Evolutionary conservation across 2,329 filamentous ascomycete genomes (phyloP), one percentile per base, ranked within the genome.

Genomic region (Periconia sp.): DNA sequence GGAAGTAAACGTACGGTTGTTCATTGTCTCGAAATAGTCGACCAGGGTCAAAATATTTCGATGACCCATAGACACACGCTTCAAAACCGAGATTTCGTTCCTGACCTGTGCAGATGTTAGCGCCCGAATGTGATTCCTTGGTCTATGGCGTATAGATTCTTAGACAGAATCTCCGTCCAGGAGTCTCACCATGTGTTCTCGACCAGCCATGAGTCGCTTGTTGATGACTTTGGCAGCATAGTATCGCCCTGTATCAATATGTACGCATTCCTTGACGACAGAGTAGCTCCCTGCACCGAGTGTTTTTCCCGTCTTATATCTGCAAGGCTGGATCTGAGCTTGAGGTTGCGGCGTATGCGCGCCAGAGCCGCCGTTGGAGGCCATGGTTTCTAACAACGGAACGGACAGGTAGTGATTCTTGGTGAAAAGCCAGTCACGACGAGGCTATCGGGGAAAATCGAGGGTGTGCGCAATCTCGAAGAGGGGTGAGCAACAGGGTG

Each of bases 191-290:
- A 99, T 99, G 76, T 97, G 94, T 78, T 99, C 94, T 63, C 94
- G 85, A 33, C 94, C 94, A 7, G 92, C 90, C 94, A 99, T 99
- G 62, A 99, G 81, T 53, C 93, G 84, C 82, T 99, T 99, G 79
- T 99, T 99, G 77, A 99, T 99, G 59, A 99, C 94, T 76, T 99
- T 99, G 57, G 94, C 93, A 27, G 94, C 94, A 86, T 97, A 99
- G 77, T 97, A 97, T 62, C 92, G 87, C 44, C 93, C 93, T 0
- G 94, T 97, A 66, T 97, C 93, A 69, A 97, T 97, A 74, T 99
- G 94, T 27, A 97, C 92, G 73, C 94, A 99, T 79, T 99, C 94
- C 76, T 97, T 97, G 59, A 99, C 94, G 47, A 97, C 94, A 37
- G 92, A 97, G 78, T 99, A 99, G 53, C 92, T 97, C 60, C 94